Conservation (phyloP, 257 asterid species). For the Coffea canephora region DNA sequence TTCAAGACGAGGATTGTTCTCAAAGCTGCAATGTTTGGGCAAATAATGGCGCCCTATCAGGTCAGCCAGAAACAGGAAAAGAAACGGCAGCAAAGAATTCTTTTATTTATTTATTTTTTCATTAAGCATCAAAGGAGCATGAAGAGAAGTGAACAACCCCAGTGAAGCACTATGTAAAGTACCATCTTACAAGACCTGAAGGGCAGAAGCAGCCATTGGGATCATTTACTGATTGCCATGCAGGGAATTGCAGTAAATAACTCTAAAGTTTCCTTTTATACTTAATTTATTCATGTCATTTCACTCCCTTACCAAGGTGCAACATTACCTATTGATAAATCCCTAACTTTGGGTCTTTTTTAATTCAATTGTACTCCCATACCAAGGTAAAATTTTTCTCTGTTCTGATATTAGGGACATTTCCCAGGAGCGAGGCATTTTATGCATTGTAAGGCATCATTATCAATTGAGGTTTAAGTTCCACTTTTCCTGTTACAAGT, state of each 20-base stretch:
- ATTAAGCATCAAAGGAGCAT: background rate
- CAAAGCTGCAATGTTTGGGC: constrained; percentile 48
- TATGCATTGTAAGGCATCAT: too few species aligned
- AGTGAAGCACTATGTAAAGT: too few species aligned
- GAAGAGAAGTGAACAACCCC: too few species aligned
- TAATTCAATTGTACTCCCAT: background rate
- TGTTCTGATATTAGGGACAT: too few species aligned
- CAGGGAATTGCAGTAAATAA: background rate
- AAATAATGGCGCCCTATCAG: background rate
- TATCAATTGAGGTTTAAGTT: too few species aligned
- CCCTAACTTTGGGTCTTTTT: too few species aligned
- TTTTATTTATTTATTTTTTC: too few species aligned
- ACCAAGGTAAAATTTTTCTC: background rate
- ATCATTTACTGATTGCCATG: background rate
- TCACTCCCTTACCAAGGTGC: background rate
- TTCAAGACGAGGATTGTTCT: constrained; percentile 78
- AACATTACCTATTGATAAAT: too few species aligned
- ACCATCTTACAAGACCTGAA: too few species aligned
- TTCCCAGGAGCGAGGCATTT: too few species aligned
- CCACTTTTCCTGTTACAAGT: too few species aligned
- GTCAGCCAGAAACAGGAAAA: background rate
- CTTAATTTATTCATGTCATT: background rate
- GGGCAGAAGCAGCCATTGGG: too few species aligned
- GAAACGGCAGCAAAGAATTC: background rate
- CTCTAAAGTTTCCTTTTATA: background rate